Conservation (phyloP, 2,329 filamentous ascomycete species). For the Pseudomassariella vexata region DNA sequence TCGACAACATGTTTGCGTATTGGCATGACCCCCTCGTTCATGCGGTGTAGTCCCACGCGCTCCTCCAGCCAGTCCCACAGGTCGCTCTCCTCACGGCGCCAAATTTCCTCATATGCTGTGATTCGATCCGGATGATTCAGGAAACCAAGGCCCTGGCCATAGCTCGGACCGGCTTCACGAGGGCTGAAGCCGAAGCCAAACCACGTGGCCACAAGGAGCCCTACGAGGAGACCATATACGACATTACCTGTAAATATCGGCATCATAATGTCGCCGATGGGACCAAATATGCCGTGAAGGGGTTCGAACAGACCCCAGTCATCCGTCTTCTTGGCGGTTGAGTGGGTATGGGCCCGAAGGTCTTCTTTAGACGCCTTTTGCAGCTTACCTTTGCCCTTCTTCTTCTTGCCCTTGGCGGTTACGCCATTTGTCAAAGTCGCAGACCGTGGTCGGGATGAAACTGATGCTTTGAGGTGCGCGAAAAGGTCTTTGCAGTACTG, state of each 20-base stretch:
- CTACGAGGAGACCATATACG: conserved; percentile 67
- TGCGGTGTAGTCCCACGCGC: conserved; percentile 65
- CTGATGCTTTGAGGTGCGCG: conserved; percentile 64
- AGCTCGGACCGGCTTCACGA: conserved; percentile 28
- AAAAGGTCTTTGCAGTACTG: conserved; percentile 78
- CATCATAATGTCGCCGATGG: conserved; percentile 61
- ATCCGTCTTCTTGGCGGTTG: conserved; percentile 33
- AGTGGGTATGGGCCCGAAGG: conserved; percentile 30
- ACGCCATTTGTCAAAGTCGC: conserved; percentile 39
- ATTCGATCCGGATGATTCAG: conserved; percentile 57
- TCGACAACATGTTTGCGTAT: conserved; percentile 45
- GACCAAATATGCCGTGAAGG: conserved; percentile 62
- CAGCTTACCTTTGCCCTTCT: conserved; percentile 51
- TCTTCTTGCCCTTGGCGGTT: conserved; percentile 51
- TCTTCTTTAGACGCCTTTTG: conserved; percentile 37
- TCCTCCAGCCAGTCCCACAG: conserved; percentile 94
- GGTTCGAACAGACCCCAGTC: conserved; percentile 83
- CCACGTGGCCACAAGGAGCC: conserved; percentile 70
- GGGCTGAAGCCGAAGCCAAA: conserved; percentile 55
- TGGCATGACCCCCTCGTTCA: conserved; percentile 32
- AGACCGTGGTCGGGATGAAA: conserved; percentile 58
- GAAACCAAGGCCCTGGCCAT: conserved; percentile 33
- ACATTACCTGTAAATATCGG: conserved; percentile 73
- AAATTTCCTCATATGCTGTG: conserved; percentile 88
- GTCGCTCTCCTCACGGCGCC: conserved; percentile 80